Evolutionary conservation across 202 grass and related monocot species (phyloP).

Genomic region (Saccharum hybrid): DNA sequence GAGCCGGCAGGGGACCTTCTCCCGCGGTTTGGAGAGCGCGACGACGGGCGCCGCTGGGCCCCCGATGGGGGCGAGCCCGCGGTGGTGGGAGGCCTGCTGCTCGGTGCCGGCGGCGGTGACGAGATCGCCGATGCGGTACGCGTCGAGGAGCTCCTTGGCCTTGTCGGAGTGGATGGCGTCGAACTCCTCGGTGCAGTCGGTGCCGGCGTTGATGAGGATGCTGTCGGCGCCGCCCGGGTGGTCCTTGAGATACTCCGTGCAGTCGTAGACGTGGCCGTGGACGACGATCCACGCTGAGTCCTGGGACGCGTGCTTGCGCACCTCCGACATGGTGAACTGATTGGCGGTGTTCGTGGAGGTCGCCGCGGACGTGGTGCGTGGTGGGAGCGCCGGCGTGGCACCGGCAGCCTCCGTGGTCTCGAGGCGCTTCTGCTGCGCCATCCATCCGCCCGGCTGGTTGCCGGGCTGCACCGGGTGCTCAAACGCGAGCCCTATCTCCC

Average conservation of each 20-base stretch:
- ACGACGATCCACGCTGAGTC: conserved; percentile 86
- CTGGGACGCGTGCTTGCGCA: conserved; percentile 56
- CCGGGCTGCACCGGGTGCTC: conserved; percentile 88
- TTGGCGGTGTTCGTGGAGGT: background rate
- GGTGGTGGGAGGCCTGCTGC: background rate
- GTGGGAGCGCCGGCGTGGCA: conserved; percentile 32
- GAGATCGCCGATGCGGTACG: conserved; percentile 86
- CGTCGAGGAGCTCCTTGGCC: conserved; percentile 79
- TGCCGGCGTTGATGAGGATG: conserved; percentile 92
- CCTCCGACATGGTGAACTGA: conserved; percentile 62
- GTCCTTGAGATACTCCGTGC: conserved; percentile 52
- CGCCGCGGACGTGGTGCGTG: conserved; percentile 57
- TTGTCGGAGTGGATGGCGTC: conserved; percentile 97
- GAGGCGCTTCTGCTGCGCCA: conserved; percentile 67
- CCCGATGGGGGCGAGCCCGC: background rate
- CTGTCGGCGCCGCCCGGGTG: conserved; percentile 92
- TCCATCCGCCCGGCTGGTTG: conserved; percentile 85
- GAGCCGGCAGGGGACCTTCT: conserved; percentile 66
- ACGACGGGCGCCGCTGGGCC: background rate
- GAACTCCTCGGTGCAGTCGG: conserved; percentile 96
- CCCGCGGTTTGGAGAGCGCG: conserved; percentile 63
- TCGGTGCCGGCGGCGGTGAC: conserved; percentile 40
- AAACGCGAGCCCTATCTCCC: conserved; percentile 77
- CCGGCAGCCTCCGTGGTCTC: conserved; percentile 47
- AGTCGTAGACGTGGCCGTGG: conserved; percentile 79